phyloP scores from a whole-genome alignment of 345 rosid genomes.

The Brassica juncea region DNA sequence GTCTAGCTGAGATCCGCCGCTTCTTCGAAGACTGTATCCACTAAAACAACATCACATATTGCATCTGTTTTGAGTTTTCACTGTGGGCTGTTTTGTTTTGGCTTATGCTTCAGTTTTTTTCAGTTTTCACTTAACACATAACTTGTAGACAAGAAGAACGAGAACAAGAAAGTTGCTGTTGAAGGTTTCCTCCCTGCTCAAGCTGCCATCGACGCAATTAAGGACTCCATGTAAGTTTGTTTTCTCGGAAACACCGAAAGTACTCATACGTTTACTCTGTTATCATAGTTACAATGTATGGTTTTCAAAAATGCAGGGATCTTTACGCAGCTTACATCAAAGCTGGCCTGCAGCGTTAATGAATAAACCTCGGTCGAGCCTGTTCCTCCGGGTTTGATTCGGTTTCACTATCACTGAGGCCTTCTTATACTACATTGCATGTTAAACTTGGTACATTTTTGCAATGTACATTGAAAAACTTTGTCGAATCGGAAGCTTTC shows the following conservation, averaged over 20 bases:
- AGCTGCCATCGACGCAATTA: slow-evolving; percentile 72
- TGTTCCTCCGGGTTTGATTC: slow-evolving; percentile 9
- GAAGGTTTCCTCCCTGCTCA: slow-evolving; percentile 90
- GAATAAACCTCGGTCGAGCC: not conserved
- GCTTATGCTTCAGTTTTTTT: not conserved
- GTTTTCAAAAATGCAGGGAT: slow-evolving; percentile 63
- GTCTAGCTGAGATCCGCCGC: slow-evolving; percentile 96
- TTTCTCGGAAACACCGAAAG: slow-evolving; percentile 1
- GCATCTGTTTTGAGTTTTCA: not conserved
- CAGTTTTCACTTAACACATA: slow-evolving; percentile 28
- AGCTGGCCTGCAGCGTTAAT: slow-evolving; percentile 72
- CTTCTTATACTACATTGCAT: slow-evolving; percentile 18
- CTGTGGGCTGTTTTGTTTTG: not conserved
- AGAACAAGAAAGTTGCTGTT: slow-evolving; percentile 92
- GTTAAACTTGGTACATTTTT: slow-evolving; percentile 18
- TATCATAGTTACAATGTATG: not conserved
- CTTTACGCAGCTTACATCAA: slow-evolving; percentile 89
- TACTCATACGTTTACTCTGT: not conserved
- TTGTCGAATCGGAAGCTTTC: not conserved
- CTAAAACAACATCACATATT: slow-evolving; percentile 11
- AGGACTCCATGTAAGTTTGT: slow-evolving; percentile 80
- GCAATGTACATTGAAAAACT: not conserved
- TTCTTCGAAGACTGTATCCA: slow-evolving; percentile 99
- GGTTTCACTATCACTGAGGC: slow-evolving; percentile 17
- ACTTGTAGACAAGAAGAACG: slow-evolving; percentile 86